Conservation (phyloP, 345 rosid genomes). For the Nasturtium officinale region DNA sequence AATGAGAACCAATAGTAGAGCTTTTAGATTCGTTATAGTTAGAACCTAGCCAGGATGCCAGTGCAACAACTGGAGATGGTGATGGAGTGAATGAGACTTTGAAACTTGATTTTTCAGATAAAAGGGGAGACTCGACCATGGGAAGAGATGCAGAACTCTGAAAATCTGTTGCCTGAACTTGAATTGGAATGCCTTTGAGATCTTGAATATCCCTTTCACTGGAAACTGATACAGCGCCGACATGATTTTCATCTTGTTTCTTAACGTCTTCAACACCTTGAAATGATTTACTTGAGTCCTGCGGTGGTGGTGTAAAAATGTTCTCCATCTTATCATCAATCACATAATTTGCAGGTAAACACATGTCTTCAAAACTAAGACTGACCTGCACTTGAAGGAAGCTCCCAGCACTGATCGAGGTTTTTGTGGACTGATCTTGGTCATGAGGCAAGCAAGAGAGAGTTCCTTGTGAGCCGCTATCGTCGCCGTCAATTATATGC, state of each 20-base stretch:
- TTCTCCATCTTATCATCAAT: slow-evolving; percentile 56
- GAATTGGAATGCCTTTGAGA: slow-evolving; percentile 45
- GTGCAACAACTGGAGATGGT: slow-evolving; percentile 73
- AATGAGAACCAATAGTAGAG: slow-evolving; percentile 55
- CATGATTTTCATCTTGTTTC: slow-evolving; percentile 51
- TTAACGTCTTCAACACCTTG: slow-evolving; percentile 54
- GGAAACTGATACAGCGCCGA: slow-evolving; percentile 57
- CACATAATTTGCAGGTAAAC: slow-evolving; percentile 47
- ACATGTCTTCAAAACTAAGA: slow-evolving; percentile 79
- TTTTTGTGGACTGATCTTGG: slow-evolving; percentile 74
- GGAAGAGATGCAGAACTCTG: slow-evolving; percentile 68
- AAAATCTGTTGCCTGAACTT: slow-evolving; percentile 57
- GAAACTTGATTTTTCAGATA: slow-evolving; percentile 78
- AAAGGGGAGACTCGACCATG: slow-evolving; percentile 67
- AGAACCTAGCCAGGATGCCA: slow-evolving; percentile 82
- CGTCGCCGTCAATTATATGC: slow-evolving; percentile 77
- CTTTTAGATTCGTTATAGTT: slow-evolving; percentile 60
- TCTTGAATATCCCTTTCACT: slow-evolving; percentile 52
- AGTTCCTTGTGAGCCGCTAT: slow-evolving; percentile 76
- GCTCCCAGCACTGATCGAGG: slow-evolving; percentile 89
- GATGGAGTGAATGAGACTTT: slow-evolving; percentile 59
- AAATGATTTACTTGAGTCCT: slow-evolving; percentile 54
- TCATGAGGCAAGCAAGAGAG: slow-evolving; percentile 86
- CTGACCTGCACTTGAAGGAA: slow-evolving; percentile 85
- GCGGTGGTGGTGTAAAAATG: slow-evolving; percentile 46